Percentiles rank a stretch among this genome's conserved stretches.
These are phyloP conservation scores for Lichtheimia hyalospora DNA, from an alignment of 371 early-diverging fungal genomes.

Conservation along the genomic window DNA sequence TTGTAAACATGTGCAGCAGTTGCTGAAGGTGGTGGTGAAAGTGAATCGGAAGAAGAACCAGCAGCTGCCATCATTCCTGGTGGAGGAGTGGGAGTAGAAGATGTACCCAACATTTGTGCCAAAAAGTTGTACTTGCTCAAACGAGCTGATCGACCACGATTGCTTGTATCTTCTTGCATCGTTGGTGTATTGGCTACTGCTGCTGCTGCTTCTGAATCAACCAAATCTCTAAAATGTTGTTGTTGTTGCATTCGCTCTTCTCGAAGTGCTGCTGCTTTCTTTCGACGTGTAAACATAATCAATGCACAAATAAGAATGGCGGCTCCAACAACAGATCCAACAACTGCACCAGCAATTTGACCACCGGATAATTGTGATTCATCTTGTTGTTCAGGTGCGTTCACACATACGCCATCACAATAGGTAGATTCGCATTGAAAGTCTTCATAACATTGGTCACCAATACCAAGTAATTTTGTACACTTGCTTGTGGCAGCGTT, in stretches of 20 bases:
- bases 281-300: conserved; percentile 9
- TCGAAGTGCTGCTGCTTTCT: conserved; percentile 2
- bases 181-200: neutral
- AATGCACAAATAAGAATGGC: conserved; percentile 13
- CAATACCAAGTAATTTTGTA: conserved; percentile 10
- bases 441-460: conserved; percentile 23
- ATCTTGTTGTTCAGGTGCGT: neutral
- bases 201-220: conserved; percentile 9
- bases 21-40: no score
- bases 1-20: conserved; percentile 3
- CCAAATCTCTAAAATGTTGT: conserved; percentile 11
- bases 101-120: conserved; percentile 18
- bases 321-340: conserved; percentile 25
- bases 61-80: no score
- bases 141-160: conserved; percentile 8
- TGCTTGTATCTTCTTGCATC: no score
- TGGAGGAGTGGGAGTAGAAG: neutral
- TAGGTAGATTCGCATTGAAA: conserved; percentile 31
- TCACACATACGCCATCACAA: conserved; percentile 14
- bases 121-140: conserved; percentile 31
- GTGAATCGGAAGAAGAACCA: no score
- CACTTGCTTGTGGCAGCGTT: conserved; percentile 27
- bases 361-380: conserved; percentile 19
- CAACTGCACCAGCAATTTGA: conserved; percentile 26
- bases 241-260: conserved; percentile 5